Conservation (phyloP, 73 alveolate species). For the Paramecium primaurelia region DNA sequence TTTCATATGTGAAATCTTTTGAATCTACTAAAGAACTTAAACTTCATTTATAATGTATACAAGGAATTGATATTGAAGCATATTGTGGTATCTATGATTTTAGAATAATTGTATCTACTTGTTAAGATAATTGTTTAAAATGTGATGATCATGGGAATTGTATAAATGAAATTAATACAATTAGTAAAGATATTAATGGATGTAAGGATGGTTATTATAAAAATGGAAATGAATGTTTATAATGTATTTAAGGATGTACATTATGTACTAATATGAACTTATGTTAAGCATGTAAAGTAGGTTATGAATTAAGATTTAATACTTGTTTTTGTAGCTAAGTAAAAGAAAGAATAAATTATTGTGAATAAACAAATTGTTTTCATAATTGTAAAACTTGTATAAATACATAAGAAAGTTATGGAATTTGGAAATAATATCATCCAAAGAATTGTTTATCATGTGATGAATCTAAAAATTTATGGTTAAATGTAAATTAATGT, state of each 20-base stretch:
- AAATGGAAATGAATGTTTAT: background rate
- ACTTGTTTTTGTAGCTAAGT: background rate
- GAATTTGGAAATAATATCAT: background rate
- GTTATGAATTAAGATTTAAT: background rate
- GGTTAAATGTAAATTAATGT: background rate
- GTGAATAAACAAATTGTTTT: background rate
- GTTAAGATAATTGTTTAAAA: background rate
- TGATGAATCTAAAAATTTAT: background rate
- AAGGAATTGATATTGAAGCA: background rate
- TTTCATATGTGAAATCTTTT: background rate
- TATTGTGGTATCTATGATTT: background rate
- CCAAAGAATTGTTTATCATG: background rate
- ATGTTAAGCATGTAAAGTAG: background rate
- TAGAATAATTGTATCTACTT: background rate
- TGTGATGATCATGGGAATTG: background rate
- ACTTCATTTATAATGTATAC: background rate
- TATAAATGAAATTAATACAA: background rate
- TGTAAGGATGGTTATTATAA: background rate
- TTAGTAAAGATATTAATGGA: background rate
- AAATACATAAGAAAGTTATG: background rate
- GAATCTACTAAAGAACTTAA: background rate
- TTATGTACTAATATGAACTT: background rate
- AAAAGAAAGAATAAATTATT: background rate
- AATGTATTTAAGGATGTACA: background rate
- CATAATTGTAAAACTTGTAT: background rate